A percentile compares a stretch with the other conserved stretches of the same genome.
Evolutionary conservation across 352 stramenopile genomes (phyloP).

Genomic region (Albugo candida): DNA sequence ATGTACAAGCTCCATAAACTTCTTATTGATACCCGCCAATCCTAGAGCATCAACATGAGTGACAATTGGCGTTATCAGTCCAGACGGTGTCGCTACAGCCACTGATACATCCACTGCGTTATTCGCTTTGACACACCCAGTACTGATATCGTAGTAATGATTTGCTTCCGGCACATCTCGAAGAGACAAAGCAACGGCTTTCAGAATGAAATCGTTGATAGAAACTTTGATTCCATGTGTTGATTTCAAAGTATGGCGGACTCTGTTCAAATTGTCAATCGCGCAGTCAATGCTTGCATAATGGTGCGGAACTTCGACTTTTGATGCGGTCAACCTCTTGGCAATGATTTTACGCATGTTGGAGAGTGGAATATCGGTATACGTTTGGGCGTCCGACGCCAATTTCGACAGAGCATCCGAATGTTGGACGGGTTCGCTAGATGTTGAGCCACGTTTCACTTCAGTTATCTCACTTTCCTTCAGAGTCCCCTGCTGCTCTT

Average conservation of each 20-base stretch:
- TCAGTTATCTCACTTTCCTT: constrained; percentile 5
- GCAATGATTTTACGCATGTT: constrained; percentile 99
- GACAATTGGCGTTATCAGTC: constrained; percentile 98
- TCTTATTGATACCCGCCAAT: constrained; percentile 86
- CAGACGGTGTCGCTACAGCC: constrained; percentile 91
- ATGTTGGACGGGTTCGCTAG: too few relatives aligned
- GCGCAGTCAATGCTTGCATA: constrained; percentile 94
- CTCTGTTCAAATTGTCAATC: constrained; percentile 76
- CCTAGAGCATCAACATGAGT: constrained; percentile 85
- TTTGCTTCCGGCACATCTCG: constrained; percentile 91
- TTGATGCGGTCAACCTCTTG: constrained; percentile 92
- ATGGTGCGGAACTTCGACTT: constrained; percentile 91
- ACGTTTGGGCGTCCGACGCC: constrained; percentile 10
- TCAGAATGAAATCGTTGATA: constrained; percentile 99
- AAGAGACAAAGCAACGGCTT: constrained; percentile 90
- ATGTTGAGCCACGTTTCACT: background rate
- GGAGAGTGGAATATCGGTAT: constrained; percentile 70
- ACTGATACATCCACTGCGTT: constrained; percentile 92
- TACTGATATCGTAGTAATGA: constrained; percentile 49
- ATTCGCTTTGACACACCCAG: constrained; percentile 61
- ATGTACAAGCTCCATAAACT: constrained; percentile 94
- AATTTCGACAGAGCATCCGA: background rate
- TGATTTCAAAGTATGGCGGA: constrained; percentile 86
- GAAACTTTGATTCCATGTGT: constrained; percentile 92
- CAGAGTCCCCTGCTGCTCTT: constrained; percentile 1